Percentiles rank a stretch among this genome's conserved stretches.
Evolutionary conservation across 78 protist species (phyloP).

Genomic region (Speleostelium caveatum): DNA sequence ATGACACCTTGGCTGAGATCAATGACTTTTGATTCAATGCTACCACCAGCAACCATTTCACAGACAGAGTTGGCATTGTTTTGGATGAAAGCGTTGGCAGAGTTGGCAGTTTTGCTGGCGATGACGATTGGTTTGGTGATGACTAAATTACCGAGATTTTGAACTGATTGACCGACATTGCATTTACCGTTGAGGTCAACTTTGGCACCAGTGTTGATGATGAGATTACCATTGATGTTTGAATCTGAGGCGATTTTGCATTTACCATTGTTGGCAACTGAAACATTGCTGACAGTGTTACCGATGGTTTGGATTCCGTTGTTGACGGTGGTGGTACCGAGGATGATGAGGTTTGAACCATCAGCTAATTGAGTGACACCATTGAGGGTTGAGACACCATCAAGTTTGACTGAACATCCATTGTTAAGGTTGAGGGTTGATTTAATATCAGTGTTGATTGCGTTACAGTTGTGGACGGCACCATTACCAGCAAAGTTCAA

Average conservation of each 20-base stretch:
- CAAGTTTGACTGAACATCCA: constrained; percentile 25
- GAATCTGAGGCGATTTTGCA: constrained; percentile 1
- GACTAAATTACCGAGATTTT: constrained; percentile 12
- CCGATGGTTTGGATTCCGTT: constrained; percentile 3
- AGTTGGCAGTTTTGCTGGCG: not conserved
- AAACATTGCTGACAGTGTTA: not conserved
- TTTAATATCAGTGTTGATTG: constrained; percentile 18
- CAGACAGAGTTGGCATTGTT: constrained; percentile 10
- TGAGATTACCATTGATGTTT: constrained; percentile 25
- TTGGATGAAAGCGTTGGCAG: constrained; percentile 1
- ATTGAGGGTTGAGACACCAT: constrained; percentile 7
- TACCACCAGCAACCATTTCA: constrained; percentile 50
- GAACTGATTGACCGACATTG: not conserved
- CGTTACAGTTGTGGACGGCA: not conserved
- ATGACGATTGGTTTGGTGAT: constrained; percentile 38
- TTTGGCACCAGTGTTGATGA: constrained; percentile 28
- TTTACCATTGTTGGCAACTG: constrained; percentile 36
- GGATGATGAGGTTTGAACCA: constrained; percentile 10
- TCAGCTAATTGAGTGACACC: constrained; percentile 24
- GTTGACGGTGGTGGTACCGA: constrained; percentile 30
- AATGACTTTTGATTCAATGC: constrained; percentile 12
- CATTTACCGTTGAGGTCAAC: constrained; percentile 12
- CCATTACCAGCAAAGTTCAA: constrained; percentile 11
- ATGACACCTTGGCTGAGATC: constrained; percentile 30
- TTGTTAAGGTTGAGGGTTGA: constrained; percentile 8